These are phyloP conservation scores for Hypoxylon sp. DNA, from an alignment of 2,329 filamentous ascomycete genomes.

Conservation along the genomic window DNA sequence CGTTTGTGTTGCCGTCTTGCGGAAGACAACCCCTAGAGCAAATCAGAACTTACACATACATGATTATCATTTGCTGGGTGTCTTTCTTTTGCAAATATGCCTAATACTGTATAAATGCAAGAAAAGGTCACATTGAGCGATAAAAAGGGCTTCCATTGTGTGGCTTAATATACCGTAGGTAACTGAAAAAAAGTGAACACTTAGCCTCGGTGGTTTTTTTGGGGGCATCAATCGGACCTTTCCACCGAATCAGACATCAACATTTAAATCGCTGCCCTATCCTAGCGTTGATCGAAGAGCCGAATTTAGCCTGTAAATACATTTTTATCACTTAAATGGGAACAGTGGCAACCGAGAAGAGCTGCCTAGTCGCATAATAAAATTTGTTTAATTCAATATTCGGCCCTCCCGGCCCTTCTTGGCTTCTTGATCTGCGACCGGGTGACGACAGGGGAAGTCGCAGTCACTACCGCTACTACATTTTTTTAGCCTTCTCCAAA, in stretches of 20 bases:
- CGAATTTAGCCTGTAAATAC: conserved; percentile 51
- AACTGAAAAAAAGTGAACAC: conserved; percentile 28
- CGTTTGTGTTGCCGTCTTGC: background rate
- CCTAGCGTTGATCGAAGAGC: conserved; percentile 42
- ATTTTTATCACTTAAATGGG: conserved; percentile 37
- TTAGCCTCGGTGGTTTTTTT: conserved; percentile 43
- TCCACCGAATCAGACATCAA: conserved; percentile 47
- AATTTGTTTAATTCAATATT: conserved; percentile 44
- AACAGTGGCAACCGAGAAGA: conserved; percentile 19
- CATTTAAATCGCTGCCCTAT: conserved; percentile 28
- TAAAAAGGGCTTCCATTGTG: conserved; percentile 30
- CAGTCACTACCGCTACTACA: conserved; percentile 32
- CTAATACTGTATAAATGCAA: conserved; percentile 34
- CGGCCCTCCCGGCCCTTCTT: conserved; percentile 44
- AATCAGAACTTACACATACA: background rate
- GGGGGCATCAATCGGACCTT: conserved; percentile 48
- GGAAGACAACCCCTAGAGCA: background rate
- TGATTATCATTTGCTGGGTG: conserved; percentile 6
- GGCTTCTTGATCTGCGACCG: conserved; percentile 45
- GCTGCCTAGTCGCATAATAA: conserved; percentile 18
- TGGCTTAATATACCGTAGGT: conserved; percentile 3
- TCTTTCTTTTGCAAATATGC: conserved; percentile 23
- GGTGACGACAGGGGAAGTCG: conserved; percentile 46
- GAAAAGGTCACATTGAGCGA: conserved; percentile 31
- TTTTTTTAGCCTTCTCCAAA: conserved; percentile 47